Percentiles rank a stretch among this genome's conserved stretches.
phyloP scores from a whole-genome alignment of 768 basidiomycete species.

The Russula dissimulans region DNA sequence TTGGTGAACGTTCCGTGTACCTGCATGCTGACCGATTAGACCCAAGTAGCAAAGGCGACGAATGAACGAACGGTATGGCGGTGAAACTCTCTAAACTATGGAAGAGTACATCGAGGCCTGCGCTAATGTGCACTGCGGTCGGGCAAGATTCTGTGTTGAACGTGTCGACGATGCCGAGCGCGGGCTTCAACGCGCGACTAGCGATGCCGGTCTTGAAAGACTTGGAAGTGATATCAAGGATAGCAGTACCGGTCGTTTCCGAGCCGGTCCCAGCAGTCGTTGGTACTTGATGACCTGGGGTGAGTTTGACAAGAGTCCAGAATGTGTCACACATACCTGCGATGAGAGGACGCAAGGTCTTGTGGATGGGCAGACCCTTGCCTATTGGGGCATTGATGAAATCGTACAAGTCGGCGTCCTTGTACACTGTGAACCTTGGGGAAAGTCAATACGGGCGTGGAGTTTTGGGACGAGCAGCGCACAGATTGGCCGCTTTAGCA shows the following conservation, averaged over 20 bases:
- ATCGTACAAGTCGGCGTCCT: slow-evolving; percentile 87
- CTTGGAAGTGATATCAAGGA: slow-evolving; percentile 84
- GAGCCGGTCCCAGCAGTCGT: slow-evolving; percentile 85
- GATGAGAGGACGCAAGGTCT: slow-evolving; percentile 73
- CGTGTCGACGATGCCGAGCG: slow-evolving; percentile 74
- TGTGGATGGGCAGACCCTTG: slow-evolving; percentile 75
- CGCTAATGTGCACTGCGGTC: slow-evolving; percentile 83
- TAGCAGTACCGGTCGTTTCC: slow-evolving; percentile 92
- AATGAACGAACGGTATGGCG: slow-evolving; percentile 66
- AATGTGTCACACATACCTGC: slow-evolving; percentile 40
- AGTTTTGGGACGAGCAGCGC: slow-evolving; percentile 19
- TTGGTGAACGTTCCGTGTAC: slow-evolving; percentile 84
- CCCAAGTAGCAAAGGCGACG: not conserved
- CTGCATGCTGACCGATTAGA: slow-evolving; percentile 29
- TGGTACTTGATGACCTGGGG: slow-evolving; percentile 36
- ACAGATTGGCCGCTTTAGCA: slow-evolving; percentile 91
- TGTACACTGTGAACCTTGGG: slow-evolving; percentile 77
- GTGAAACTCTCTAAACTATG: slow-evolving; percentile 94
- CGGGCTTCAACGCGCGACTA: slow-evolving; percentile 82
- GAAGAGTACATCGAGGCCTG: slow-evolving; percentile 94
- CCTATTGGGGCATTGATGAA: slow-evolving; percentile 97
- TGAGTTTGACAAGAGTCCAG: not conserved
- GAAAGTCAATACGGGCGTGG: slow-evolving; percentile 4
- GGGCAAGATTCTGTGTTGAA: slow-evolving; percentile 89
- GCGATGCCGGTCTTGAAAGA: slow-evolving; percentile 97